Evolutionary conservation across 2,329 filamentous ascomycete genomes (phyloP).

Genomic region (Xylariaceae sp.): DNA sequence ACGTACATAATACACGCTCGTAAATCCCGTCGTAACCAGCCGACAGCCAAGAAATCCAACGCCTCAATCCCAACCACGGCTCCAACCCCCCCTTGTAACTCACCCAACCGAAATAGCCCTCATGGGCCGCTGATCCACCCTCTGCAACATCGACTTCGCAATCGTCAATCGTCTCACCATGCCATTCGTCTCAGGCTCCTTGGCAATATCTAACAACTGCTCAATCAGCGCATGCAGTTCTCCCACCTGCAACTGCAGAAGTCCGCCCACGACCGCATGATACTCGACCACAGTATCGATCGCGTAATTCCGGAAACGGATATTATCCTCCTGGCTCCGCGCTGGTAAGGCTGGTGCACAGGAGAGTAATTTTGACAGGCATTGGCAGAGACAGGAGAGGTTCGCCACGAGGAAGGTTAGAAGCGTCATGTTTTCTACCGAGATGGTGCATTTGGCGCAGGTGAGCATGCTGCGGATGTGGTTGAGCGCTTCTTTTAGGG

Average conservation of each 20-base stretch:
- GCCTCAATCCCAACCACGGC: no score
- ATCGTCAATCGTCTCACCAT: background rate
- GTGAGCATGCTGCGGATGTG: background rate
- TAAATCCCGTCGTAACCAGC: no score
- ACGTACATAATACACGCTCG: no score
- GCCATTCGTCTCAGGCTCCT: background rate
- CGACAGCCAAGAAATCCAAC: no score
- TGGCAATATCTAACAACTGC: background rate
- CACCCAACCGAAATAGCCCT: background rate
- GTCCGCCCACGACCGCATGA: background rate
- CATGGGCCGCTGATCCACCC: background rate
- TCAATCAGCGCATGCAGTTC: background rate
- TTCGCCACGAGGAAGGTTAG: background rate
- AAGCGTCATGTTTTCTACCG: background rate
- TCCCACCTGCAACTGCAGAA: background rate
- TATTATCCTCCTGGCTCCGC: background rate
- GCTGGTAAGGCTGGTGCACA: background rate
- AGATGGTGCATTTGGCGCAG: background rate
- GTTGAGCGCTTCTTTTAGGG: background rate
- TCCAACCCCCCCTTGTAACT: background rate
- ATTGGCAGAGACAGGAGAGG: background rate
- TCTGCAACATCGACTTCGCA: background rate
- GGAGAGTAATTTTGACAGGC: background rate
- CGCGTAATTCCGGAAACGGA: background rate
- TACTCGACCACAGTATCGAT: background rate